Evolutionary conservation across 345 rosid species (phyloP).

Genomic region (Gossypium raimondii): DNA sequence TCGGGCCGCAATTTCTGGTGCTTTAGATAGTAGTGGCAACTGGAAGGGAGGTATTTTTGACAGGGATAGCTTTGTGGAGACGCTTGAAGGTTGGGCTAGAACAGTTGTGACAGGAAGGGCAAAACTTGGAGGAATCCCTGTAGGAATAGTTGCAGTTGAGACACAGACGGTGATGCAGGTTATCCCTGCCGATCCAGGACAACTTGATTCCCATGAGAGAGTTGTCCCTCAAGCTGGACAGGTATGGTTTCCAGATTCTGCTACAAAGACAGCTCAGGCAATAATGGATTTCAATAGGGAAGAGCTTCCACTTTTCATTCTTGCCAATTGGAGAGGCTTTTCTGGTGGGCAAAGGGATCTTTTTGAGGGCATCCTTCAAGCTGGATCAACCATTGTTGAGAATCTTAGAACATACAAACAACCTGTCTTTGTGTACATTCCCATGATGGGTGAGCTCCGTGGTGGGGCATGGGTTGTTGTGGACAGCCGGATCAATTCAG

Average conservation of each 20-base stretch:
- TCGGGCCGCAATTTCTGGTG: slow-evolving; percentile 89
- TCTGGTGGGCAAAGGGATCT: slow-evolving; percentile 99
- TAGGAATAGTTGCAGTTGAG: slow-evolving; percentile 97
- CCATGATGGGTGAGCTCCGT: slow-evolving; percentile 98
- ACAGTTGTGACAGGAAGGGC: slow-evolving; percentile 99
- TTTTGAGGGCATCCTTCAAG: slow-evolving; percentile 99
- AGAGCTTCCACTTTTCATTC: slow-evolving; percentile 91
- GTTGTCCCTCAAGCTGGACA: slow-evolving; percentile 99
- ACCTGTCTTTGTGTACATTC: slow-evolving; percentile 97
- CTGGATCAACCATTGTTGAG: slow-evolving; percentile 96
- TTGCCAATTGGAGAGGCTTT: slow-evolving; percentile 99
- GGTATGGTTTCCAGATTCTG: slow-evolving; percentile 99
- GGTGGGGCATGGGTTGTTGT: slow-evolving; percentile 99
- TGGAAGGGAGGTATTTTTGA: slow-evolving; percentile 98
- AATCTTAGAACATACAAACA: slow-evolving; percentile 92
- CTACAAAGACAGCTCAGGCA: slow-evolving; percentile 94
- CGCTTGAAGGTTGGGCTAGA: slow-evolving; percentile 98
- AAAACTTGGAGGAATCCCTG: slow-evolving; percentile 96
- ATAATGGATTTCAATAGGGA: slow-evolving; percentile 91
- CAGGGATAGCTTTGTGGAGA: slow-evolving; percentile 87
- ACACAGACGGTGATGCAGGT: slow-evolving; percentile 98
- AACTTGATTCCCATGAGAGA: slow-evolving; percentile 97
- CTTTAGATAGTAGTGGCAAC: slow-evolving; percentile 54
- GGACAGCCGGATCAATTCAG: slow-evolving; percentile 88
- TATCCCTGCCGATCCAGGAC: slow-evolving; percentile 99